A percentile compares a stretch with the other conserved stretches of the same genome.
Evolutionary conservation across 495 filamentous ascomycete species (phyloP).

Genomic region (Penicillium crystallinum): DNA sequence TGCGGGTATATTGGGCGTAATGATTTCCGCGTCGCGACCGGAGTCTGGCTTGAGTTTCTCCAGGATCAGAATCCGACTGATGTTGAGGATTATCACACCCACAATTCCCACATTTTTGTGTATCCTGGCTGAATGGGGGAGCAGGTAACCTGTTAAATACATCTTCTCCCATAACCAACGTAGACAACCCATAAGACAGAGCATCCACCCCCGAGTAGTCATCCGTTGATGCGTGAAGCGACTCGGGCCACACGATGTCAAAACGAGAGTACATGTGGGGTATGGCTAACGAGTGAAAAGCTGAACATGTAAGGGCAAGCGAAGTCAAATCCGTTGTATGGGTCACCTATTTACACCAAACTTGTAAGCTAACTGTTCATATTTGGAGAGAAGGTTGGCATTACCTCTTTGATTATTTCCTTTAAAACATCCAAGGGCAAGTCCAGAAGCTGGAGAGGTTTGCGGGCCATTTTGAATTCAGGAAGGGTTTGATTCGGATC

Average conservation of each 20-base stretch:
- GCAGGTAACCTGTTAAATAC: slow-evolving; percentile 50
- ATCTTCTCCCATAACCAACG: slow-evolving; percentile 73
- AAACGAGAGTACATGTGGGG: slow-evolving; percentile 90
- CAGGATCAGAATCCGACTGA: slow-evolving; percentile 12
- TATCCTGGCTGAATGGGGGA: not conserved
- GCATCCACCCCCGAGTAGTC: slow-evolving; percentile 79
- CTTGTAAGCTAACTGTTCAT: slow-evolving; percentile 4
- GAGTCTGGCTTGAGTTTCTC: slow-evolving; percentile 3
- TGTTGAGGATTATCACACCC: slow-evolving; percentile 24
- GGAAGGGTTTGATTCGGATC: not conserved
- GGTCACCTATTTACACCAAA: slow-evolving; percentile 54
- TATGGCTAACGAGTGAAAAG: slow-evolving; percentile 74
- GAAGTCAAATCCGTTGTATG: slow-evolving; percentile 85
- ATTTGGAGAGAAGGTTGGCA: slow-evolving; percentile 9
- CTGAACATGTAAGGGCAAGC: slow-evolving; percentile 75
- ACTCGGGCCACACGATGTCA: slow-evolving; percentile 92
- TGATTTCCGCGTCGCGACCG: slow-evolving; percentile 59
- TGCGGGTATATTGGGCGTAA: slow-evolving; percentile 79
- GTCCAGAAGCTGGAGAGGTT: slow-evolving; percentile 61
- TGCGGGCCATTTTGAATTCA: slow-evolving; percentile 9
- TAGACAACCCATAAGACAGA: slow-evolving; percentile 83
- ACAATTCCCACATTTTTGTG: slow-evolving; percentile 32
- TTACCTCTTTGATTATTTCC: slow-evolving; percentile 84
- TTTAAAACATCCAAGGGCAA: slow-evolving; percentile 83
- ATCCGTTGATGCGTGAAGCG: slow-evolving; percentile 50